Evolutionary conservation across 1,284 basidiomycete genomes (phyloP), one percentile per base, ranked within the genome.

Genomic region (Pascua sp.): DNA sequence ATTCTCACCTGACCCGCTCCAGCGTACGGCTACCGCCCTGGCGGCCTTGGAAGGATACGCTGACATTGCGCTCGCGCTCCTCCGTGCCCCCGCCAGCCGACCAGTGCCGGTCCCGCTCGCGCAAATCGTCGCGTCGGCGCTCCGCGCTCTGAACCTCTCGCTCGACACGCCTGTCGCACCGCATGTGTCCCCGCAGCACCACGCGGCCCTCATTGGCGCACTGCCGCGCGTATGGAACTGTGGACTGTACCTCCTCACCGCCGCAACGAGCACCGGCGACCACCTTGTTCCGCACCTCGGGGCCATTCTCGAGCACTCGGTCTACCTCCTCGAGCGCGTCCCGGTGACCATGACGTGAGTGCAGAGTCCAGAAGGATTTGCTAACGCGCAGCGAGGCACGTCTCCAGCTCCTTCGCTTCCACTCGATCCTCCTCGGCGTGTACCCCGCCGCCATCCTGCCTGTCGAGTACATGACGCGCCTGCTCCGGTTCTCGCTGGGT

Each of bases 61-160:
- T 0, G 70, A 71, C 46, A 55, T 64, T 11, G 59, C 67, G 3
- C 53, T 70, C 1, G 67, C 69, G 5, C 55, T 75, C 1, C 45
- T 55, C 18, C 89, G 88, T 49, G 79, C 83, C 12, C 77, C 82
- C 0, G 83, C 82, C 2, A 76, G 80, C 44, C 83, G 90, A 15
- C 84, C 89, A 9, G 86, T 94, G 1, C 81, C 84, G 46, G 70
- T 94, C 2, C 89, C 91, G 0, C 69, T 90, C 12, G 89, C 89
- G 8, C 67, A 70, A 49, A 59, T 81, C 11, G 69, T 79, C 9
- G 59, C 68, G 0, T 61, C 79, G 5, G 71, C 71, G 7, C 59
- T 77, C 8, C 67, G 71, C 47, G 73, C 77, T 38, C 67, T 92
- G 38, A 80, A 81, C 41, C 83, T 86, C 52, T 81, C 82, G 1